A percentile compares a stretch with the other conserved stretches of the same genome.
These are phyloP conservation scores for Lactifluus subvellereus DNA, from an alignment of 768 basidiomycete genomes.

Conservation along the genomic window DNA sequence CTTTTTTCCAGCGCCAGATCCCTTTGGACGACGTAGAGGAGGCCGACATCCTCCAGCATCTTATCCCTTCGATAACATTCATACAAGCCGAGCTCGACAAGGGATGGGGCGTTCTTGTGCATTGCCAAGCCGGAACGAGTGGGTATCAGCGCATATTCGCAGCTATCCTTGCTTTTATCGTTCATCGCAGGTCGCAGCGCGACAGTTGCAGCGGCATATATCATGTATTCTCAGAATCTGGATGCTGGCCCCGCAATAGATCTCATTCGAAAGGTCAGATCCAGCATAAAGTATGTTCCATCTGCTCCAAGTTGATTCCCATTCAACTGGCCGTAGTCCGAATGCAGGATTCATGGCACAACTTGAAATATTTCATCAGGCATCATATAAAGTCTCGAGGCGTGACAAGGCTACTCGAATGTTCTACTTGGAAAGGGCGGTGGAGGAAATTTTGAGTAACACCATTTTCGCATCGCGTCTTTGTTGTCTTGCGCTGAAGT, in stretches of 20 bases:
- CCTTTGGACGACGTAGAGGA: constrained; percentile 70
- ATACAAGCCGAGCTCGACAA: constrained; percentile 75
- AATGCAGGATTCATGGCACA: constrained; percentile 79
- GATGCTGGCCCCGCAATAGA: constrained; percentile 60
- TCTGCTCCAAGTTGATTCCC: constrained; percentile 3
- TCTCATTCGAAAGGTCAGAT: constrained; percentile 59
- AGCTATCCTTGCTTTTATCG: neutral
- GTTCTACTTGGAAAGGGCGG: constrained; percentile 77
- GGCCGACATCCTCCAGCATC: constrained; percentile 71
- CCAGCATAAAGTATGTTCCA: constrained; percentile 58
- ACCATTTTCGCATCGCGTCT: constrained; percentile 28
- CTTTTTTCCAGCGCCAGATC: constrained; percentile 74
- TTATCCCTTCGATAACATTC: constrained; percentile 76
- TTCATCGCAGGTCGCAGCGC: constrained; percentile 62
- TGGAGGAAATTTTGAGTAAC: constrained; percentile 71
- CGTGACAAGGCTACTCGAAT: constrained; percentile 66
- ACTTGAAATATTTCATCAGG: constrained; percentile 71
- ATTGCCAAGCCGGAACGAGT: constrained; percentile 90
- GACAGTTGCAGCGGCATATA: constrained; percentile 80
- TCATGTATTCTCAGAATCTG: constrained; percentile 67
- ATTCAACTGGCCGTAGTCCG: constrained; percentile 46
- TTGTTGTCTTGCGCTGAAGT: constrained; percentile 13
- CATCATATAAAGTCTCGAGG: constrained; percentile 60
- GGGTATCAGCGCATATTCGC: constrained; percentile 31
- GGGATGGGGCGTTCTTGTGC: constrained; percentile 73